Evolutionary conservation across 2,329 filamentous ascomycete species (phyloP).

Genomic region (Metarhizium guizhouense): DNA sequence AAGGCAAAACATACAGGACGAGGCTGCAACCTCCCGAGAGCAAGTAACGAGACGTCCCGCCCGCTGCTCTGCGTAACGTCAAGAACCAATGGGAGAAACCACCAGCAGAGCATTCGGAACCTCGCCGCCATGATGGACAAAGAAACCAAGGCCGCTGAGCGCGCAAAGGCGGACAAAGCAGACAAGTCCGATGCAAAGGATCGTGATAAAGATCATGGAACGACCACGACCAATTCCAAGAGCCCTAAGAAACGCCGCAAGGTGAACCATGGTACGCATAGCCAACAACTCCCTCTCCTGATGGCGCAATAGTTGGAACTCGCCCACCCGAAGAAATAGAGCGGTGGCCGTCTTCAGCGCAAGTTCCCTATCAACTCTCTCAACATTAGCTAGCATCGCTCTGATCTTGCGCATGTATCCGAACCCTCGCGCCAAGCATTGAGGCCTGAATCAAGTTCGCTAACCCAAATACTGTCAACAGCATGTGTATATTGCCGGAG

Average conservation of each 20-base stretch:
- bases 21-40: conserved; percentile 18
- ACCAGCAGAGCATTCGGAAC: conserved; percentile 22
- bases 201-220: background rate
- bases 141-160: conserved; percentile 20
- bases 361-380: background rate
- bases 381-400: background rate
- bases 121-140: conserved; percentile 21
- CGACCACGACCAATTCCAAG: conserved; percentile 21
- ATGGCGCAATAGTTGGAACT: background rate
- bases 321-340: background rate
- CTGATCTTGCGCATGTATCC: background rate
- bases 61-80: conserved; percentile 22
- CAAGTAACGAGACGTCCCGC: conserved; percentile 21
- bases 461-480: conserved; percentile 21
- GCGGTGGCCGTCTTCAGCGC: background rate
- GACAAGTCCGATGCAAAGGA: conserved; percentile 8
- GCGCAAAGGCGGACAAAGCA: conserved; percentile 18
- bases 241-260: conserved; percentile 80
- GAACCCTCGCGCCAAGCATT: background rate
- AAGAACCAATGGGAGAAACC: conserved; percentile 18
- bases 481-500: conserved; percentile 83
- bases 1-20: conserved; percentile 1
- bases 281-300: conserved; percentile 8
- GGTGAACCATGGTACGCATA: conserved; percentile 72
- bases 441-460: background rate